Evolutionary conservation across 208 protist species (phyloP), one percentile per base, ranked within the genome.

Genomic region (Crithidia brevicula): DNA sequence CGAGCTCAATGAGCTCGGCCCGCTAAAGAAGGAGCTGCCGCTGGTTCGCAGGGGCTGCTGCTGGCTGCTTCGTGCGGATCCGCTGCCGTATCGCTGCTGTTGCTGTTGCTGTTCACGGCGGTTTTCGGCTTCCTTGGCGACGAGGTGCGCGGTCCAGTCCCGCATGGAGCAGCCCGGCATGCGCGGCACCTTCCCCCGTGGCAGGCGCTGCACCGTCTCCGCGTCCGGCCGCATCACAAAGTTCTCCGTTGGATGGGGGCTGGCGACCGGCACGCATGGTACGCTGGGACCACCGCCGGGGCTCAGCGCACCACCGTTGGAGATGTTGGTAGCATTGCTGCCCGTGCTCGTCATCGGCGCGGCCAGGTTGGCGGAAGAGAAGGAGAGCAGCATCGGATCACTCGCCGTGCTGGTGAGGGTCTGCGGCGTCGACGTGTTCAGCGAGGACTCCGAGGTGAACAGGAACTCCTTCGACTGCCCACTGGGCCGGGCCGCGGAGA

Each of bases 111-210:
- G 45, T 54, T 59, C 65, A 1, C 66, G 67, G 11, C 56, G 28
- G 23, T 22, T 30, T 11, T 67, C 61, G 9, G 34, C 69, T 20
- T 69, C 61, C 10, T 75, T 75, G 0, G 30, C 62, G 10, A 36
- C 13, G 1, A 75, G 22, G 30, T 75, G 47, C 18, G 46, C 63
- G 2, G 75, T 65, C 85, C 85, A 91, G 52, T 88, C 79, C 3
- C 66, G 59, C 74, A 91, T 82, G 4, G 77, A 75, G 54, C 69
- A 75, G 33, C 69, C 69, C 1, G 69, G 69, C 69, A 75, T 64
- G 47, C 69, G 69, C 1, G 69, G 69, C 0, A 64, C 52, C 42
- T 75, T 75, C 3, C 69, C 61, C 10, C 61, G 69, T 8, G 61
- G 53, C 31, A 68, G 38, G 23, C 46, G 1, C 61, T 69, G 69